A percentile compares a stretch with the other conserved stretches of the same genome.
Conservation (phyloP, 1,284 basidiomycete genomes). For the Heterobasidion parviporum region DNA sequence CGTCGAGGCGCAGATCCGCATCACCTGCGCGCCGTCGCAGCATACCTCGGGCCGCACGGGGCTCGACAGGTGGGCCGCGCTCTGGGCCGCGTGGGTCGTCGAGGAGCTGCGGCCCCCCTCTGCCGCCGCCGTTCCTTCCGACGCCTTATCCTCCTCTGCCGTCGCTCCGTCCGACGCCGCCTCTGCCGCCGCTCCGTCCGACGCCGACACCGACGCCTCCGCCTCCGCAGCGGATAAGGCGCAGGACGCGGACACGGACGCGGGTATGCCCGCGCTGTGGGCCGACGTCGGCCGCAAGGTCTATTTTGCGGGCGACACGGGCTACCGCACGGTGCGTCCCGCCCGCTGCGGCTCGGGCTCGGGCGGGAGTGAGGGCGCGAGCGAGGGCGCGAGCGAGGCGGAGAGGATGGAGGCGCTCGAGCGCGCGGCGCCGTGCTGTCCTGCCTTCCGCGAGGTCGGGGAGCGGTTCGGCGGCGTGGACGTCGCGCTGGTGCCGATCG, state of each 20-base stretch:
- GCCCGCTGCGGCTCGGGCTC: too few relatives aligned
- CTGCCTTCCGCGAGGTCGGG: constrained; percentile 64
- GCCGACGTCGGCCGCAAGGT: constrained; percentile 27
- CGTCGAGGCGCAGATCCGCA: constrained; percentile 7
- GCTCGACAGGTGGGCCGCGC: constrained; percentile 41
- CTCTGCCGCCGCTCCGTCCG: too few relatives aligned
- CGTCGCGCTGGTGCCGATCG: constrained; percentile 58
- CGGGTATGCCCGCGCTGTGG: not conserved
- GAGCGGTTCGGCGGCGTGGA: constrained; percentile 52
- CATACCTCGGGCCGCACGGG: constrained; percentile 39
- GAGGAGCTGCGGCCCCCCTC: constrained; percentile 24
- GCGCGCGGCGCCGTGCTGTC: constrained; percentile 48
- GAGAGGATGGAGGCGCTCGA: constrained; percentile 34
- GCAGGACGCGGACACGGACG: not conserved
- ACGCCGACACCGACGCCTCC: too few relatives aligned
- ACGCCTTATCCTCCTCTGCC: too few relatives aligned
- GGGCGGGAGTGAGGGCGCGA: not conserved
- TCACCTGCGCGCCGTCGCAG: constrained; percentile 37
- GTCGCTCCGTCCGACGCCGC: too few relatives aligned
- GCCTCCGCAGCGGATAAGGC: too few relatives aligned
- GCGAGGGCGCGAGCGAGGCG: not conserved
- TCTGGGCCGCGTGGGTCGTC: constrained; percentile 58
- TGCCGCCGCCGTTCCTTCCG: too few relatives aligned
- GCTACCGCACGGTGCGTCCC: constrained; percentile 35
- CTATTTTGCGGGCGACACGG: constrained; percentile 70